A percentile compares a stretch with the other conserved stretches of the same genome.
Evolutionary conservation across 306 rosid genomes (phyloP).

Genomic region (Lathyrus oleraceus): DNA sequence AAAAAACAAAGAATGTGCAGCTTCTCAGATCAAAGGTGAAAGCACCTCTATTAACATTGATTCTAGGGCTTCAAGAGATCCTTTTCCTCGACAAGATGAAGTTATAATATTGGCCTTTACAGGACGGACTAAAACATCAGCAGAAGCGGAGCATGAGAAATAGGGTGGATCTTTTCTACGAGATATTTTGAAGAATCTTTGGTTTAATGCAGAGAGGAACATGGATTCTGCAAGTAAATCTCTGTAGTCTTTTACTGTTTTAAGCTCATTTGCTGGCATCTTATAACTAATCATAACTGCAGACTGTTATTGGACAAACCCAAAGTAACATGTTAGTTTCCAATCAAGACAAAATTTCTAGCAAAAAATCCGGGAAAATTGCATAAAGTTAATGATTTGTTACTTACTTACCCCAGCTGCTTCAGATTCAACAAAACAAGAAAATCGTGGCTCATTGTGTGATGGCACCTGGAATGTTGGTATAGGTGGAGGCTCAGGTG

Average conservation of each 20-base stretch:
- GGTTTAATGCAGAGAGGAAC: conserved; percentile 86
- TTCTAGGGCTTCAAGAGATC: conserved; percentile 77
- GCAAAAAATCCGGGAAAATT: conserved; percentile 7
- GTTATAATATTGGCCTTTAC: conserved; percentile 85
- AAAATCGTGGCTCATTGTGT: conserved; percentile 82
- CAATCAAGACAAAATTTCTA: background rate
- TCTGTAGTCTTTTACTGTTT: conserved; percentile 84
- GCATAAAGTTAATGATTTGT: conserved; percentile 28
- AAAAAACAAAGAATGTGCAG: conserved; percentile 10
- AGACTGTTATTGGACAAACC: conserved; percentile 56
- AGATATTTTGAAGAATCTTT: conserved; percentile 89
- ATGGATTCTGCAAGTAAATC: conserved; percentile 89
- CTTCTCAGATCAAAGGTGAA: conserved; percentile 31
- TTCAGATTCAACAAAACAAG: conserved; percentile 95
- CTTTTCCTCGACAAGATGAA: conserved; percentile 81
- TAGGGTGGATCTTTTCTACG: conserved; percentile 94
- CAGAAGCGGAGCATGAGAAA: conserved; percentile 89
- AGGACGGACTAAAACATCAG: conserved; percentile 83
- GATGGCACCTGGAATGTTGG: conserved; percentile 74
- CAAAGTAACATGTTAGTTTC: conserved; percentile 31
- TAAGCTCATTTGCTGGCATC: conserved; percentile 71
- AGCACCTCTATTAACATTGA: conserved; percentile 89
- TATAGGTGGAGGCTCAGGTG: conserved; percentile 62
- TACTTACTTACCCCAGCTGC: conserved; percentile 89
- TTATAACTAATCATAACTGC: conserved; percentile 97